Percentiles rank a stretch among this genome's conserved stretches.
Evolutionary conservation across 306 rosid species (phyloP).

Genomic region (Fragaria nilgerrensis): DNA sequence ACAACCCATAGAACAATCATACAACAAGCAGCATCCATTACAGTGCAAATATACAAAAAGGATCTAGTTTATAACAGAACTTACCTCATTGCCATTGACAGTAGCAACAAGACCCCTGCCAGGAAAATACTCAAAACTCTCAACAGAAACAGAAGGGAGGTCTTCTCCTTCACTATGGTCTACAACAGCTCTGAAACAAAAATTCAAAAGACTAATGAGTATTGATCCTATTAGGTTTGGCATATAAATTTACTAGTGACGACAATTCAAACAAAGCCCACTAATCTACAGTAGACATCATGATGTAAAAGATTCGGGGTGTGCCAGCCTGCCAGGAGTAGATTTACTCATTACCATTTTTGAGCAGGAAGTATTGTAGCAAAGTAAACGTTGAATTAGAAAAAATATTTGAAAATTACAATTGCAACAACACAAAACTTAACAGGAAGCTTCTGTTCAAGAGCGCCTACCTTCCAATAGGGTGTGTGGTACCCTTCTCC

Average conservation of each 20-base stretch:
- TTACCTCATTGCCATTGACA: conserved; percentile 72
- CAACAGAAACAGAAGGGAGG: conserved; percentile 91
- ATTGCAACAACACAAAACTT: not conserved
- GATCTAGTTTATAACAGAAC: not conserved
- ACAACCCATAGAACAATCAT: not conserved
- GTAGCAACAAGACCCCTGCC: conserved; percentile 94
- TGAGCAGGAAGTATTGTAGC: not conserved
- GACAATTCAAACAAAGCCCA: not conserved
- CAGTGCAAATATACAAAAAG: not conserved
- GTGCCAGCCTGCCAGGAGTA: not conserved
- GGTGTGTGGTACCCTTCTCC: conserved; percentile 99
- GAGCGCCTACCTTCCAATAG: conserved; percentile 81
- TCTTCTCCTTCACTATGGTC: conserved; percentile 93
- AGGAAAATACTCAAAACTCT: conserved; percentile 91
- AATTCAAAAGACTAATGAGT: conserved; percentile 9
- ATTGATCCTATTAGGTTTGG: conserved; percentile 17
- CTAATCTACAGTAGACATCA: not conserved
- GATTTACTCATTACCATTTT: not conserved
- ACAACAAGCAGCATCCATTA: not conserved
- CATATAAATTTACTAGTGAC: conserved; percentile 5
- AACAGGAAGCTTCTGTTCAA: conserved; percentile 24
- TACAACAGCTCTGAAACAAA: conserved; percentile 86
- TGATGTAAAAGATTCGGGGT: not conserved
- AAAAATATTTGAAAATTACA: not conserved
- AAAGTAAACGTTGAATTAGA: not conserved